Conservation (phyloP, 345 rosid genomes). For the Corchorus capsularis region DNA sequence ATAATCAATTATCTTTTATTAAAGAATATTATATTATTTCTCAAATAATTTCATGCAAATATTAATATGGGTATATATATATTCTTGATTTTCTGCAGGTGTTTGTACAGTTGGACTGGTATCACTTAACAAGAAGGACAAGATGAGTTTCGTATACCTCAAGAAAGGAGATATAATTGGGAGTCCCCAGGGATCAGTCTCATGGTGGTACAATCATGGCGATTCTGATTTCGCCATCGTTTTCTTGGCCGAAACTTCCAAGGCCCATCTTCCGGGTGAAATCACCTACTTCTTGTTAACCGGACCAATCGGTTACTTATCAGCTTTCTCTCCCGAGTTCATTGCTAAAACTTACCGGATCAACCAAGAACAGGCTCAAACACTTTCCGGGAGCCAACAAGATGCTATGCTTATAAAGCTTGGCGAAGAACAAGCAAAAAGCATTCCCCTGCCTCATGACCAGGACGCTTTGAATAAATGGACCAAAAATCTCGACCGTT, state of each 20-base stretch:
- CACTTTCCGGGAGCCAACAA: constrained; percentile 27
- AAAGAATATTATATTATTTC: too few species aligned
- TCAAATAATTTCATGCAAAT: too few species aligned
- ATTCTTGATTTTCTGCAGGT: too few species aligned
- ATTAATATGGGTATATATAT: too few species aligned
- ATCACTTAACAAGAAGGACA: constrained; percentile 15
- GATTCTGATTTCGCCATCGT: constrained; percentile 19
- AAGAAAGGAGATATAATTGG: constrained; percentile 34
- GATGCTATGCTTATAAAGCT: constrained; percentile 27
- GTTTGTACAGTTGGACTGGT: constrained; percentile 33
- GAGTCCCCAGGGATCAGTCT: constrained; percentile 26
- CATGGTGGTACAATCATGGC: constrained; percentile 49
- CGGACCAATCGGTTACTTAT: constrained; percentile 23
- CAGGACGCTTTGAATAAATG: background rate
- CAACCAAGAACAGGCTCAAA: constrained; percentile 11
- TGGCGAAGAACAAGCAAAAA: constrained; percentile 14
- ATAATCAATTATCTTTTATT: too few species aligned
- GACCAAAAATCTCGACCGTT: constrained; percentile 19
- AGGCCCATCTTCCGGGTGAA: constrained; percentile 27
- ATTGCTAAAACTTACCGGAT: constrained; percentile 20
- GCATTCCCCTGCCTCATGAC: constrained; percentile 13
- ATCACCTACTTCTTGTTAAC: constrained; percentile 35
- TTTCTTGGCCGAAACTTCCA: constrained; percentile 37
- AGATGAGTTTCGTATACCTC: constrained; percentile 22
- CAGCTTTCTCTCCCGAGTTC: constrained; percentile 34